Evolutionary conservation across 2,329 filamentous ascomycete species (phyloP), one percentile per base, ranked within the genome.

Genomic region (Calonectria honghensis): DNA sequence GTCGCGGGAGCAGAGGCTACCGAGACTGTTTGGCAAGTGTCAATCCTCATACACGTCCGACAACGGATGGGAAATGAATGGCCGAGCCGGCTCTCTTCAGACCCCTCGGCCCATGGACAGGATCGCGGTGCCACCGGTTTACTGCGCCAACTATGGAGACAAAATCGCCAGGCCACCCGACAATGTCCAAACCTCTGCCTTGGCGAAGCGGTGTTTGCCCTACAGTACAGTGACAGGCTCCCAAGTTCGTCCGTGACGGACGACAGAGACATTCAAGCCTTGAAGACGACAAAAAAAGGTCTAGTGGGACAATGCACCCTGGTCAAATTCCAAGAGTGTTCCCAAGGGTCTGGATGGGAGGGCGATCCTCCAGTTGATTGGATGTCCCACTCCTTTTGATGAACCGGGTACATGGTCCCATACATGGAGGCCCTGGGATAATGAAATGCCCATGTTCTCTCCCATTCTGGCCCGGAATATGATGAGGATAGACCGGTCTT

Each of bases 321-420:
- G 51, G 72, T 74, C 66, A 65, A 32, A 35, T 29, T 73, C 65
- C 39, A 54, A 48, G 59, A 68, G 37, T 69, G 73, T 68, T 78
- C 75, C 76, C 79, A 76, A 69, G 74, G 70, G 67, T 76, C 67
- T 77, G 76, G 78, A 68, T 77, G 68, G 73, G 61, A 61, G 52
- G 65, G 41, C 76, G 73, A 79, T 77, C 76, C 73, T 74, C 73
- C 71, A 72, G 71, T 68, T 78, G 71, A 78, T 80, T 79, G 71
- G 73, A 48, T 48, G 70, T 76, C 74, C 78, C 73, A 77, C 68
- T 63, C 67, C 52, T 54, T 59, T 57, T 65, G 37, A 59, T 67
- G 67, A 69, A 77, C 76, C 72, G 71, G 73, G 75, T 74, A 74
- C 71, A 76, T 80, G 73, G 72, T 74, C 68, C 71, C 70, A 74